Conservation (phyloP, 1,284 basidiomycete species). For the Erythrobasidium hasegawianum region DNA sequence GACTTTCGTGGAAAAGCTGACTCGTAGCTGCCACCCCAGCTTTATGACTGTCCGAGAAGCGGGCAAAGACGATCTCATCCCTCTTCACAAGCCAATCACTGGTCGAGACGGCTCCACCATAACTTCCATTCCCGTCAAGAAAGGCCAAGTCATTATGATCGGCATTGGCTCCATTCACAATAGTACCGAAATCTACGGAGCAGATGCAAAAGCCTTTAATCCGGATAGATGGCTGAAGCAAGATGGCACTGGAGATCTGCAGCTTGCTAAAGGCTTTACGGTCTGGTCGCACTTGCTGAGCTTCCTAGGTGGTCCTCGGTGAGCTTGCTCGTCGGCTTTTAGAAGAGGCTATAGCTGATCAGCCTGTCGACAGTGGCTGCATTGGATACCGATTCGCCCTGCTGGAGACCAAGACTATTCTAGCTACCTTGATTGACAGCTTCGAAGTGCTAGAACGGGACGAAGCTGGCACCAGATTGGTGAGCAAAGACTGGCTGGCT, state of each 20-base stretch:
- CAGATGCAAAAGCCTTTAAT: constrained; percentile 63
- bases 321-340: not conserved
- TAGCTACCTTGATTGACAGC: constrained; percentile 20
- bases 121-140: constrained; percentile 52
- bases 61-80: constrained; percentile 67
- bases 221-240: constrained; percentile 49
- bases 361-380: not conserved
- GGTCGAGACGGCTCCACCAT: constrained; percentile 48
- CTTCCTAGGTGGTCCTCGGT: constrained; percentile 7
- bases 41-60: constrained; percentile 62
- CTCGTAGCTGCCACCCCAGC: constrained; percentile 57
- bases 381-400: constrained; percentile 31
- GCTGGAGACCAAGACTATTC: constrained; percentile 29
- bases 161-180: constrained; percentile 65
- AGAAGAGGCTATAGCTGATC: not conserved
- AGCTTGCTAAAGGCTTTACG: not conserved
- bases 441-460: constrained; percentile 7
- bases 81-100: constrained; percentile 62
- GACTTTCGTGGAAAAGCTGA: constrained; percentile 65
- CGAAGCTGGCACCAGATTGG: not conserved
- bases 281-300: not conserved
- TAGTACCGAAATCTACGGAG: constrained; percentile 61
- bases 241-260: not conserved
- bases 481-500: not conserved
- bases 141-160: constrained; percentile 60